These are phyloP conservation scores for Sporisorium scitamineum DNA, from an alignment of 1,284 basidiomycete species.

Conservation along the genomic window DNA sequence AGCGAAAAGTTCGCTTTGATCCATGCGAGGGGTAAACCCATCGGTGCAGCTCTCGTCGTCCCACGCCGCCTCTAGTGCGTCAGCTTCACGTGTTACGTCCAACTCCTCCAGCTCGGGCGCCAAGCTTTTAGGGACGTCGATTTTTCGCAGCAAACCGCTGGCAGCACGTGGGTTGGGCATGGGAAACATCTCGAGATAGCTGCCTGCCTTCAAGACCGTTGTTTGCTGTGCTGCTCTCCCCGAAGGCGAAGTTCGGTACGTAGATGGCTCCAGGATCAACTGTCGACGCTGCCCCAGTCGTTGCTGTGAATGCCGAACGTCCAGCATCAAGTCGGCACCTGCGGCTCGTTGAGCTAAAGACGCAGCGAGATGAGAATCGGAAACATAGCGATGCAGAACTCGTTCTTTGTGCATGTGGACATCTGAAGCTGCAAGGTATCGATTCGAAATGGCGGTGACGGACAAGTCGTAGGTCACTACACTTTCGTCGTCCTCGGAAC, in stretches of 20 bases:
- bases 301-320: background rate
- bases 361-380: background rate
- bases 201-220: background rate
- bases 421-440: background rate
- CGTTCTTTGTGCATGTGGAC: background rate
- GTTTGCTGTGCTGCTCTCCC: background rate
- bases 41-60: conserved; percentile 35
- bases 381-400: background rate
- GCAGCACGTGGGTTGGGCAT: conserved; percentile 9
- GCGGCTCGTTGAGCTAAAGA: background rate
- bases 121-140: background rate
- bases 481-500: conserved; percentile 19
- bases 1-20: background rate
- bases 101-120: background rate
- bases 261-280: background rate
- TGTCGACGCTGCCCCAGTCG: background rate
- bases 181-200: conserved; percentile 9
- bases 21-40: conserved; percentile 7
- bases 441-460: conserved; percentile 6
- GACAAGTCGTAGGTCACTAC: conserved; percentile 11
- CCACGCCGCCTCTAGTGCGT: conserved; percentile 35
- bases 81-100: background rate
- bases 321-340: background rate
- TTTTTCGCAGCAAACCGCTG: background rate
- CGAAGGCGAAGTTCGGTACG: background rate